Conservation (phyloP, 768 basidiomycete genomes). For the Lyophyllum semitale region DNA sequence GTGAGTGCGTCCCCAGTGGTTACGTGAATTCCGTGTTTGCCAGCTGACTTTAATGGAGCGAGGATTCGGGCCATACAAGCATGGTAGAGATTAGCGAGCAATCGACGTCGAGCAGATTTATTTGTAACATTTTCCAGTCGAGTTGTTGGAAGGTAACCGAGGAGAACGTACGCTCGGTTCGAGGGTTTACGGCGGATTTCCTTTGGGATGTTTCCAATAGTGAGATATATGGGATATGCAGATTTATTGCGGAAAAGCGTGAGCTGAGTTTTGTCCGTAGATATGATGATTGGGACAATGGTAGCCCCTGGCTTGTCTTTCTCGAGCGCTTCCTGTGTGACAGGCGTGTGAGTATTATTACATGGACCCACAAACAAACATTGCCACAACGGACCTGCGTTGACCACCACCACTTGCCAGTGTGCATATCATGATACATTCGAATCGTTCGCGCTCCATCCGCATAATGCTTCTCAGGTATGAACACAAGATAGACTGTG, state of each 20-base stretch:
- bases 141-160: conserved; percentile 42
- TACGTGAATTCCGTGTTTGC: conserved; percentile 23
- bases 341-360: neutral
- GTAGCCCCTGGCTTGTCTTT: conserved; percentile 24
- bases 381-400: conserved; percentile 44
- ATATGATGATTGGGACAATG: conserved; percentile 43
- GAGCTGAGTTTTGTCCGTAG: conserved; percentile 47
- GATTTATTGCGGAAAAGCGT: conserved; percentile 40
- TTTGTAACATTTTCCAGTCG: conserved; percentile 33
- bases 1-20: conserved; percentile 34
- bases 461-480: conserved; percentile 38
- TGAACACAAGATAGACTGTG: conserved; percentile 26
- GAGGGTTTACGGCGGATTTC: conserved; percentile 38
- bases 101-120: conserved; percentile 23
- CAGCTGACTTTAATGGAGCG: conserved; percentile 25
- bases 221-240: conserved; percentile 50
- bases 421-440: conserved; percentile 46
- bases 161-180: conserved; percentile 31
- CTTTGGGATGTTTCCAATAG: conserved; percentile 48
- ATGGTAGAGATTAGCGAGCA: conserved; percentile 38
- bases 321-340: conserved; percentile 18
- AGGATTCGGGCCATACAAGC: conserved; percentile 29
- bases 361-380: neutral
- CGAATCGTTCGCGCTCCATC: conserved; percentile 24
- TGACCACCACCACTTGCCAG: conserved; percentile 54